Evolutionary conservation across 1,284 basidiomycete species (phyloP).

Genomic region (Coriolopsis trogii): DNA sequence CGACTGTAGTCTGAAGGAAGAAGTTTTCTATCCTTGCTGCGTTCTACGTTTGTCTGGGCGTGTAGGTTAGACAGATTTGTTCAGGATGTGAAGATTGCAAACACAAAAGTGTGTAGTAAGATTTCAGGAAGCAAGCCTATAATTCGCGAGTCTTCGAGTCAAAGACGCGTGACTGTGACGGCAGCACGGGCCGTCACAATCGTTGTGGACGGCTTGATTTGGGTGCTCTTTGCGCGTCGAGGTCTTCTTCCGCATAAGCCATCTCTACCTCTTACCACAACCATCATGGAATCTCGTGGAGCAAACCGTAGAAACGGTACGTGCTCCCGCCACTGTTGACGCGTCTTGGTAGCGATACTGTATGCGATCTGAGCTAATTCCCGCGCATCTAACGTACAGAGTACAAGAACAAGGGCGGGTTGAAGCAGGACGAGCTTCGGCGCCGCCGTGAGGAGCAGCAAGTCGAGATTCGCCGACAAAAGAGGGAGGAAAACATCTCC

Average conservation of each 20-base stretch:
- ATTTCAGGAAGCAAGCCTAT: conserved; percentile 3
- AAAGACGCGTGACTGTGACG: conserved; percentile 31
- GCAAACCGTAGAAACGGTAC: conserved; percentile 62
- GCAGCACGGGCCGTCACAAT: conserved; percentile 31
- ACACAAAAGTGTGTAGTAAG: not conserved
- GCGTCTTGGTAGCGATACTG: conserved; percentile 5
- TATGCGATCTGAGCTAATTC: conserved; percentile 27
- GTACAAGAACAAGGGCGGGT: conserved; percentile 80
- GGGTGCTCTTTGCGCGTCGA: conserved; percentile 29
- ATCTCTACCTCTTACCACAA: conserved; percentile 26
- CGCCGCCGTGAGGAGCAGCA: conserved; percentile 96
- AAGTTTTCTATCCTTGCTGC: too few relatives aligned
- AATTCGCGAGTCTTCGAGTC: conserved; percentile 1
- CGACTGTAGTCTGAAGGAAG: not conserved
- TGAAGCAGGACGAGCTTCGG: conserved; percentile 87
- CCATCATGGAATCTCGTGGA: conserved; percentile 37
- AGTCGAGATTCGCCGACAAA: conserved; percentile 95
- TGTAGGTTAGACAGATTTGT: not conserved
- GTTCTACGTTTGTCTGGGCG: too few relatives aligned
- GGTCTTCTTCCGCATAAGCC: conserved; percentile 25
- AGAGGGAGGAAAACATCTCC: conserved; percentile 95
- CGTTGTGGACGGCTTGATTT: conserved; percentile 18
- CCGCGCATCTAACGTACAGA: conserved; percentile 45
- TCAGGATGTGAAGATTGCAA: not conserved
- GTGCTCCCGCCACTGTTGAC: conserved; percentile 24